Evolutionary conservation across 306 rosid species (phyloP).

Genomic region (Lathyrus oleraceus): DNA sequence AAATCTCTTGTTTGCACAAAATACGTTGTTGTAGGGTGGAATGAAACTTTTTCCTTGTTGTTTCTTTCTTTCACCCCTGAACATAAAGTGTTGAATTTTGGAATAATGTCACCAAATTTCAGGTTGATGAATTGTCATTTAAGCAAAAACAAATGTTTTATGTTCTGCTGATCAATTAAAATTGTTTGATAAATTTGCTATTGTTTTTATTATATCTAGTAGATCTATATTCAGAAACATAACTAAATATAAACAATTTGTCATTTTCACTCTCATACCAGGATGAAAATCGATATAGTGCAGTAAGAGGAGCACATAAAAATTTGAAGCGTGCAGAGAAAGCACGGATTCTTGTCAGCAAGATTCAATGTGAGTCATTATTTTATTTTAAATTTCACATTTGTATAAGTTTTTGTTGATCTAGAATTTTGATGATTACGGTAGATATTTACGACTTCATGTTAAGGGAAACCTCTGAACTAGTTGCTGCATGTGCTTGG

Average conservation of each 20-base stretch:
- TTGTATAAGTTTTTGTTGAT: conserved; percentile 7
- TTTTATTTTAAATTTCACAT: not conserved
- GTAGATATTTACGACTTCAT: conserved; percentile 1
- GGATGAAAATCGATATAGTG: conserved; percentile 91
- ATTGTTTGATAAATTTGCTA: not conserved
- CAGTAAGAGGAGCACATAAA: conserved; percentile 93
- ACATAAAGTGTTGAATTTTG: conserved; percentile 6
- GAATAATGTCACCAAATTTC: conserved; percentile 9
- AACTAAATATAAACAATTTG: not conserved
- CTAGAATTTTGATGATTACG: conserved; percentile 18
- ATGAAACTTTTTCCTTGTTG: not conserved
- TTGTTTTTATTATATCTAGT: conserved; percentile 1
- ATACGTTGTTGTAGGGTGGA: not conserved
- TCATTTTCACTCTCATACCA: conserved; percentile 34
- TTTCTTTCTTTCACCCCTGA: not conserved
- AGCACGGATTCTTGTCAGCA: conserved; percentile 71
- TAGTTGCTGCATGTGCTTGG: conserved; percentile 18
- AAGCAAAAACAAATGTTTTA: not conserved
- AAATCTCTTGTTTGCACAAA: not conserved
- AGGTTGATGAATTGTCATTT: conserved; percentile 20
- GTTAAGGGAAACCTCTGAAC: conserved; percentile 24
- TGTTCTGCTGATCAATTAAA: not conserved
- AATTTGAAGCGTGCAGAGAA: conserved; percentile 93
- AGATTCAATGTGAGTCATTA: conserved; percentile 68
- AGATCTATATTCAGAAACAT: conserved; percentile 9